Percentiles rank a stretch among this genome's conserved stretches.
Evolutionary conservation across 1,284 basidiomycete species (phyloP).

Genomic region (Ustilago vetiveriae): DNA sequence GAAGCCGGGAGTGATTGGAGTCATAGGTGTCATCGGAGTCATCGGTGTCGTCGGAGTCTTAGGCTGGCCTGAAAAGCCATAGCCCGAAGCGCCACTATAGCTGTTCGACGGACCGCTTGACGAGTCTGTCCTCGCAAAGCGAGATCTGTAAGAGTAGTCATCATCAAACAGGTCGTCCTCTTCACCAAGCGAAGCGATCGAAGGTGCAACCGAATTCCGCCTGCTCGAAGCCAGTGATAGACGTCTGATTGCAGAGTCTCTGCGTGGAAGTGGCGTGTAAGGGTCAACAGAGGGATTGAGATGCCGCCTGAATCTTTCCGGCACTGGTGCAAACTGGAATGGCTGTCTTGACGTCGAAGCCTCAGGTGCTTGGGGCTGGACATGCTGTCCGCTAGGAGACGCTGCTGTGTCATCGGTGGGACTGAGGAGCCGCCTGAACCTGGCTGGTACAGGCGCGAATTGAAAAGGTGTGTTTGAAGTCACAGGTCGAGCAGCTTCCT

Average conservation of each 20-base stretch:
- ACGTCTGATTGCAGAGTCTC: neutral
- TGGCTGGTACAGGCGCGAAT: no score
- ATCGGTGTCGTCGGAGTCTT: constrained; percentile 3
- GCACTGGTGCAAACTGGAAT: constrained; percentile 14
- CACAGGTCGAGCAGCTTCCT: no score
- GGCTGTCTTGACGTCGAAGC: no score
- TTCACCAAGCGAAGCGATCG: constrained; percentile 4
- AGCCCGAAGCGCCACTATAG: no score
- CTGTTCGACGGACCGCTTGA: neutral
- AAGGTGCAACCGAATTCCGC: neutral
- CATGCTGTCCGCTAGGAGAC: no score
- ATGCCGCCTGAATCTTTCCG: constrained; percentile 16
- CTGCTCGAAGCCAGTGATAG: neutral
- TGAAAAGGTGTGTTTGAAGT: no score
- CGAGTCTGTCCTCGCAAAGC: constrained; percentile 6
- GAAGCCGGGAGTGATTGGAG: neutral
- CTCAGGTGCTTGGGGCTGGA: no score
- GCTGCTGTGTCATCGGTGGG: no score
- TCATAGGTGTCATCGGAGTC: constrained; percentile 1
- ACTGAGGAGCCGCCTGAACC: no score
- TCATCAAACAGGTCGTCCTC: constrained; percentile 15
- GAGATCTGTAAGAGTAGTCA: neutral
- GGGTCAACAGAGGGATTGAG: constrained; percentile 1
- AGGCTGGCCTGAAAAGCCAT: constrained; percentile 3
- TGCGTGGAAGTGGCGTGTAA: neutral